Conservation (phyloP, 306 rosid species). For the Erythrophleum fordii region DNA sequence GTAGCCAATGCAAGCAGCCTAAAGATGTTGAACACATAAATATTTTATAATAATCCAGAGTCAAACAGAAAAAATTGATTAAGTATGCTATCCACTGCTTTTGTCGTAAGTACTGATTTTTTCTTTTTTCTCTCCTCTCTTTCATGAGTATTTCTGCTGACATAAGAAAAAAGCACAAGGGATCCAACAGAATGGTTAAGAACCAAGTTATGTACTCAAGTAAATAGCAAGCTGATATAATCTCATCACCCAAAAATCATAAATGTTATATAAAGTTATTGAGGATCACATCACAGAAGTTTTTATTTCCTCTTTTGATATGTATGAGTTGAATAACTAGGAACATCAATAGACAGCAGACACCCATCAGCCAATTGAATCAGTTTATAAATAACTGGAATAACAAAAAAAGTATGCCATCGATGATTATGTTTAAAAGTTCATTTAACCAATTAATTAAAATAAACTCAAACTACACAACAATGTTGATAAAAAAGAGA, state of each 20-base stretch:
- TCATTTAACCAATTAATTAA: conserved; percentile 6
- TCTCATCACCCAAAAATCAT: conserved; percentile 9
- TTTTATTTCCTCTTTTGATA: not conserved
- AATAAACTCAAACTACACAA: not conserved
- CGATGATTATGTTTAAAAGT: conserved; percentile 5
- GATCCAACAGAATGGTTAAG: conserved; percentile 28
- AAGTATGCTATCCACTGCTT: conserved; percentile 12
- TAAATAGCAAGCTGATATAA: conserved; percentile 26
- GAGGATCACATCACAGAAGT: not conserved
- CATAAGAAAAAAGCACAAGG: conserved; percentile 22
- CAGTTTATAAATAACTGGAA: not conserved
- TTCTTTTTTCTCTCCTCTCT: not conserved
- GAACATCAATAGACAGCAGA: not conserved
- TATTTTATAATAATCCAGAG: conserved; percentile 32
- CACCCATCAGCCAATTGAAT: conserved; percentile 11
- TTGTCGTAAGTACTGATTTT: conserved; percentile 7
- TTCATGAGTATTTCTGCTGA: conserved; percentile 16
- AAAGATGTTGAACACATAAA: conserved; percentile 38
- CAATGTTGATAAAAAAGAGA: not conserved
- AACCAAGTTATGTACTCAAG: not conserved
- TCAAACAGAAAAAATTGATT: not conserved
- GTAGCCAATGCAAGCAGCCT: conserved; percentile 92
- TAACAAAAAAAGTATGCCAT: not conserved
- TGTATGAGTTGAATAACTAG: not conserved
- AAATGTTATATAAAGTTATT: conserved; percentile 18